Percentiles rank a stretch among this genome's conserved stretches.
These are phyloP conservation scores for Solanum acaule DNA, from an alignment of 257 asterid genomes.

Conservation along the genomic window DNA sequence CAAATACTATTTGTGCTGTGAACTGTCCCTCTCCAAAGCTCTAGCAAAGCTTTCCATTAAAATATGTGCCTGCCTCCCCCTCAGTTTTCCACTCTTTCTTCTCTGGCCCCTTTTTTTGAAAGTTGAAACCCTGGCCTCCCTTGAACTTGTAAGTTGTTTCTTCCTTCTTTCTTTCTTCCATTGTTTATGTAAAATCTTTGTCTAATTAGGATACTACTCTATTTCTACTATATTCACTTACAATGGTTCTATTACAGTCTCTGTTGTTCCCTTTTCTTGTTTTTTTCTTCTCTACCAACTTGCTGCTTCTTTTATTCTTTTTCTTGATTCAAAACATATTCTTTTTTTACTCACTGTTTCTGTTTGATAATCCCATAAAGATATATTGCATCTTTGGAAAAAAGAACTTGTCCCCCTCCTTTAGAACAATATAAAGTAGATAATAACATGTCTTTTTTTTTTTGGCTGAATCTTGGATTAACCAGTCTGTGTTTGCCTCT, in stretches of 20 bases:
- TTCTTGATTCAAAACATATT: neutral
- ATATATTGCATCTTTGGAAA: neutral
- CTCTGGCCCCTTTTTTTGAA: neutral
- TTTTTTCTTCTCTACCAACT: neutral
- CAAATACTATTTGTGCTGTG: neutral
- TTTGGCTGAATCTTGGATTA: neutral
- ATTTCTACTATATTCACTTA: neutral
- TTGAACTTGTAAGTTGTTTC: neutral
- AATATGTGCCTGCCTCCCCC: neutral
- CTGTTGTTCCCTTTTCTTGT: neutral
- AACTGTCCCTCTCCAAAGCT: neutral
- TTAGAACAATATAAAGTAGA: too few relatives aligned
- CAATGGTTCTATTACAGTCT: neutral
- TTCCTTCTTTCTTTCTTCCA: neutral
- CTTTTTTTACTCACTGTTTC: neutral
- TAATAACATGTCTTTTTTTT: neutral
- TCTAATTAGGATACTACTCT: neutral
- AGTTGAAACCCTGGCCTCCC: neutral
- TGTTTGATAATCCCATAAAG: neutral
- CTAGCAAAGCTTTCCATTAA: neutral
- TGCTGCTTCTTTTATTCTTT: neutral
- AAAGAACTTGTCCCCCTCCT: too few relatives aligned
- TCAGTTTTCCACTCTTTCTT: neutral
- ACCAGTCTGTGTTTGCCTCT: neutral
- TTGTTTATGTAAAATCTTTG: neutral